Percentiles rank a stretch among this genome's conserved stretches.
Conservation (phyloP, 2,329 filamentous ascomycete species). For the Fusarium scirpi region DNA sequence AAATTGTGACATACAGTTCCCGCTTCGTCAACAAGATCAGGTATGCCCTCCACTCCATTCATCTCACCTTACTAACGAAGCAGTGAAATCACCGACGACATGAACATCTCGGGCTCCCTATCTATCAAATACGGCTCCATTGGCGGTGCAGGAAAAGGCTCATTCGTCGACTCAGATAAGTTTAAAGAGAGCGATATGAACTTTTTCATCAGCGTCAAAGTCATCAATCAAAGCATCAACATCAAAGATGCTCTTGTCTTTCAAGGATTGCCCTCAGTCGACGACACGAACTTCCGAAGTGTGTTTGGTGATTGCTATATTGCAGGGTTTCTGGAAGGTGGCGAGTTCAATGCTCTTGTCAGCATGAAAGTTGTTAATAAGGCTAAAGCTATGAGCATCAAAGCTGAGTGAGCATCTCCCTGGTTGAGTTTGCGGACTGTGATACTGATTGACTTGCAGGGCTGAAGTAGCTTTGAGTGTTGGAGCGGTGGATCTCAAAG, state of each 20-base stretch:
- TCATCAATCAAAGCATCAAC: conserved; percentile 1
- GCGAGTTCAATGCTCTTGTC: conserved; percentile 2
- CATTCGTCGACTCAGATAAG: neutral
- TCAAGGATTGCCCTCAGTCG: neutral
- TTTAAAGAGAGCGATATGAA: conserved; percentile 5
- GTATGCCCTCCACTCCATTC: neutral
- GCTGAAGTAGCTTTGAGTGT: neutral
- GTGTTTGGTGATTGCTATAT: neutral
- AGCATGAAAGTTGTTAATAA: conserved; percentile 7
- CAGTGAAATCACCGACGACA: neutral
- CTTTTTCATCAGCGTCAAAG: conserved; percentile 10
- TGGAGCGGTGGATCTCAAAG: neutral
- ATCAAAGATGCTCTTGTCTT: conserved; percentile 1
- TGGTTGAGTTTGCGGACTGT: no score
- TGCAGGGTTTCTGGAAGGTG: neutral
- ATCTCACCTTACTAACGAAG: neutral
- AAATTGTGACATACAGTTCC: neutral
- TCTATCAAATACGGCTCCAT: neutral
- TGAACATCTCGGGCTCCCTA: conserved; percentile 1
- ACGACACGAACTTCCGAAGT: neutral
- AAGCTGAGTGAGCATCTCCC: neutral
- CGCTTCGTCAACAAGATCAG: conserved; percentile 2
- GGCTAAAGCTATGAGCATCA: neutral
- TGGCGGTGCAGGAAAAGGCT: neutral
- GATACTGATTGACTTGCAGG: no score